A percentile compares a stretch with the other conserved stretches of the same genome.
Evolutionary conservation across 441 rosid species (phyloP).

Genomic region (Pelargonium myrrhifolium): DNA sequence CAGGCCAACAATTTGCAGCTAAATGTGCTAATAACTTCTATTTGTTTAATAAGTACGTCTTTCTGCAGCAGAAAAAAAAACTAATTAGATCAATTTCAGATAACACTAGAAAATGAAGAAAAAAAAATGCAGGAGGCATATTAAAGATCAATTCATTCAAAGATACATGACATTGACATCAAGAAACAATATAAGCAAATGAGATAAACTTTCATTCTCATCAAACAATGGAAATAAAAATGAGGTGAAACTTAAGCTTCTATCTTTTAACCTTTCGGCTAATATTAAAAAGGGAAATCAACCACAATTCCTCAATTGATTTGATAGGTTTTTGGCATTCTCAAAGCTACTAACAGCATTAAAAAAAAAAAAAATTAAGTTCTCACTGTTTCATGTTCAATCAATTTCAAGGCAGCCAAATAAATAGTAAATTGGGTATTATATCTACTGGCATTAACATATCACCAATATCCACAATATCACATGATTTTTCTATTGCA

Average conservation of each 20-base stretch:
- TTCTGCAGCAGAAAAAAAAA: not conserved
- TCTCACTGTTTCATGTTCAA: not conserved
- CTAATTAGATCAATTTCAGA: not conserved
- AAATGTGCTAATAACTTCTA: not conserved
- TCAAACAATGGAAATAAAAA: not conserved
- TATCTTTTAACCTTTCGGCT: not conserved
- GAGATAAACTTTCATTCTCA: not conserved
- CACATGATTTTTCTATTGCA: no score
- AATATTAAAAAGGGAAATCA: not conserved
- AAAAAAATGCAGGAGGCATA: not conserved
- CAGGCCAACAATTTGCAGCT: not conserved
- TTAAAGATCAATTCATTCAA: not conserved
- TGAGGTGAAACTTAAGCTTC: not conserved
- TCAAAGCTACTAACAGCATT: not conserved
- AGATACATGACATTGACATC: not conserved
- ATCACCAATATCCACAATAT: not conserved
- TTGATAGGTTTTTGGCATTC: not conserved
- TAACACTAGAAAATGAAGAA: not conserved
- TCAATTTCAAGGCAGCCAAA: not conserved
- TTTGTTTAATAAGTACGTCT: not conserved
- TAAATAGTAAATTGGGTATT: not conserved
- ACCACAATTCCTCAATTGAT: not conserved
- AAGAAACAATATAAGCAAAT: not conserved
- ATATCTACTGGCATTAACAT: not conserved
- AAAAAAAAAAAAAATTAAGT: not conserved